Conservation (phyloP, 441 rosid species). For the Daphne laureola region DNA sequence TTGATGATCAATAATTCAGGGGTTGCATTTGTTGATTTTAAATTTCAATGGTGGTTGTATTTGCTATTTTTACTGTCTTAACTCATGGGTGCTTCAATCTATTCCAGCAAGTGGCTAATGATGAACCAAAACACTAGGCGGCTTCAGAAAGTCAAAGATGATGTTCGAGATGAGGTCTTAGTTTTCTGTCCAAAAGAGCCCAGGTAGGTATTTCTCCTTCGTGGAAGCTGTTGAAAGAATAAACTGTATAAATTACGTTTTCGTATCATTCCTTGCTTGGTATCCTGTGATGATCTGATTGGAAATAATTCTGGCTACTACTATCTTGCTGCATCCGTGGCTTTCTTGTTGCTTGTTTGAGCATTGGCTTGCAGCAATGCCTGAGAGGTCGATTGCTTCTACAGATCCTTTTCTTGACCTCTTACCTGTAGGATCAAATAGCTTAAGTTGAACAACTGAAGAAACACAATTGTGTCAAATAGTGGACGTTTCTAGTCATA, state of each 20-base stretch:
- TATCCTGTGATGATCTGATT: background rate
- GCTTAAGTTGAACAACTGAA: too few species aligned
- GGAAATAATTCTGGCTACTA: too few species aligned
- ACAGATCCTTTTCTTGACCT: too few species aligned
- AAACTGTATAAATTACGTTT: background rate
- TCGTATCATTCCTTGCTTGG: background rate
- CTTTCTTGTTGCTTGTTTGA: background rate
- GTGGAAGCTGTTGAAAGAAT: conserved; percentile 6
- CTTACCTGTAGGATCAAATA: too few species aligned
- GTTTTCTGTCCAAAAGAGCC: conserved; percentile 68
- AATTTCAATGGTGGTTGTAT: background rate
- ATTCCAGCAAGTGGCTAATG: conserved; percentile 97
- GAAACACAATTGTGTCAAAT: too few species aligned
- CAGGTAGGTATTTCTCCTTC: conserved; percentile 32
- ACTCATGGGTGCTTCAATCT: background rate
- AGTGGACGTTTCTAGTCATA: too few species aligned
- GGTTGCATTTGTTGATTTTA: background rate
- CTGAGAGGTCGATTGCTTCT: too few species aligned
- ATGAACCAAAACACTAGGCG: conserved; percentile 92
- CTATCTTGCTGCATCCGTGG: background rate
- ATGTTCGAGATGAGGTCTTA: conserved; percentile 75
- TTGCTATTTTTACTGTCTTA: background rate
- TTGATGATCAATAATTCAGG: background rate
- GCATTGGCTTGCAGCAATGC: background rate
- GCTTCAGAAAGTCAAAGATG: conserved; percentile 84